Evolutionary conservation across 2,329 filamentous ascomycete genomes (phyloP).

Genomic region (Calonectria crousiana): DNA sequence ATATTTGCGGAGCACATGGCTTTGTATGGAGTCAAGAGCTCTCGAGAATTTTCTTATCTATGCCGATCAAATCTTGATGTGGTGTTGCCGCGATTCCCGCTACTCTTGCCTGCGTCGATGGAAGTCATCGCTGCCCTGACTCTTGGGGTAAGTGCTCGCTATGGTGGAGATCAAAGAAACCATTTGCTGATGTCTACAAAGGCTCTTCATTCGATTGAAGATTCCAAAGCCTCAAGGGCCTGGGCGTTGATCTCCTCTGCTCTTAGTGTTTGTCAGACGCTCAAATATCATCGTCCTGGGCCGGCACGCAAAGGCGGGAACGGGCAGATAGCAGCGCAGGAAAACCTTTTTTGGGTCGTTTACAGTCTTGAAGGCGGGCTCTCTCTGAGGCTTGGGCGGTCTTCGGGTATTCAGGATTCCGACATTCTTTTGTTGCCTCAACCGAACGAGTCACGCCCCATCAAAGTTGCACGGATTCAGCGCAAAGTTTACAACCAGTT

Average conservation of each 20-base stretch:
- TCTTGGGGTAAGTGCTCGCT: slow-evolving; percentile 44
- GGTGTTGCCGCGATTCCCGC: slow-evolving; percentile 43
- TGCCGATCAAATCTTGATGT: slow-evolving; percentile 45
- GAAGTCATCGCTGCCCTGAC: slow-evolving; percentile 51
- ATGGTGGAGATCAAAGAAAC: neutral
- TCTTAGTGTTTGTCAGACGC: slow-evolving; percentile 47
- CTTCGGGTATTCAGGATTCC: slow-evolving; percentile 48
- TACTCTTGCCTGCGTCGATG: slow-evolving; percentile 48
- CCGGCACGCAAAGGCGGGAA: neutral
- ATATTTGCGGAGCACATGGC: slow-evolving; percentile 49
- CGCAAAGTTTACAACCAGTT: slow-evolving; percentile 49
- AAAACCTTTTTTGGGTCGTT: slow-evolving; percentile 51
- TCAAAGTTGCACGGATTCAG: slow-evolving; percentile 43
- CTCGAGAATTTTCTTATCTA: slow-evolving; percentile 38
- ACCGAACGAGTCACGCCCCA: slow-evolving; percentile 30
- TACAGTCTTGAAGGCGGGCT: slow-evolving; percentile 52
- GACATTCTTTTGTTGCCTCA: slow-evolving; percentile 44
- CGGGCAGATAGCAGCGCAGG: neutral
- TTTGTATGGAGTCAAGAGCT: slow-evolving; percentile 37
- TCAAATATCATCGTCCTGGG: slow-evolving; percentile 47
- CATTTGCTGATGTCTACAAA: slow-evolving; percentile 18
- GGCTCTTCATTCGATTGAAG: slow-evolving; percentile 50
- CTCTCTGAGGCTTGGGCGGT: slow-evolving; percentile 50
- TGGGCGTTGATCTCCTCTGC: slow-evolving; percentile 54
- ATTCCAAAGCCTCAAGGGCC: slow-evolving; percentile 46